Percentiles rank a stretch among this genome's conserved stretches.
Conservation (phyloP, 2,329 filamentous ascomycete species). For the Emmonsiellopsis sp. region DNA sequence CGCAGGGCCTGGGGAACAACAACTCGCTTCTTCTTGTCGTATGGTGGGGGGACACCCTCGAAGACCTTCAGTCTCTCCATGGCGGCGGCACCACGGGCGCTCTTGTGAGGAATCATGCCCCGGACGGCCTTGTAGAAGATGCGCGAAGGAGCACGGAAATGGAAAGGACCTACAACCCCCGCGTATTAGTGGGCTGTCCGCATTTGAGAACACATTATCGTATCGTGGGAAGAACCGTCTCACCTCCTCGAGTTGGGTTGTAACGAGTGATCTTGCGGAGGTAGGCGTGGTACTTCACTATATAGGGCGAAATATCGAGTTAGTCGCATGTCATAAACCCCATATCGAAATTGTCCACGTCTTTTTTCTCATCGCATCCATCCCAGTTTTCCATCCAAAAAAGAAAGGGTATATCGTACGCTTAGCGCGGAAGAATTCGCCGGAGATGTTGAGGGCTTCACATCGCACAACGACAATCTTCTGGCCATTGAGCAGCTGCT, state of each 20-base stretch:
- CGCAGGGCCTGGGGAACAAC: slow-evolving; percentile 97
- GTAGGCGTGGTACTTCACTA: slow-evolving; percentile 99
- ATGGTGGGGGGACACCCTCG: slow-evolving; percentile 96
- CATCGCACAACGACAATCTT: slow-evolving; percentile 99
- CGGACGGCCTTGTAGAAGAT: slow-evolving; percentile 99
- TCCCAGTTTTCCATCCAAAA: slow-evolving; percentile 10
- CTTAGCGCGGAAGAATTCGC: slow-evolving; percentile 99
- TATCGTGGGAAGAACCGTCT: slow-evolving; percentile 33
- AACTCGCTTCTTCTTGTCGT: slow-evolving; percentile 99
- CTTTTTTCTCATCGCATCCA: slow-evolving; percentile 5
- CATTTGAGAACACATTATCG: neutral
- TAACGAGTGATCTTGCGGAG: slow-evolving; percentile 99
- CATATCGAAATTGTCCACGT: neutral
- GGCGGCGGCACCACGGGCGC: slow-evolving; percentile 88
- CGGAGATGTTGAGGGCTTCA: slow-evolving; percentile 99
- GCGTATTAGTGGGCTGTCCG: slow-evolving; percentile 8
- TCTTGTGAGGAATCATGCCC: slow-evolving; percentile 99
- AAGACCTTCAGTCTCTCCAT: slow-evolving; percentile 99
- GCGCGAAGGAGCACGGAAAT: slow-evolving; percentile 97
- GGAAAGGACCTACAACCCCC: slow-evolving; percentile 71
- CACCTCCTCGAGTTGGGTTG: slow-evolving; percentile 98
- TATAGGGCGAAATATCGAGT: slow-evolving; percentile 33
- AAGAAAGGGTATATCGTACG: slow-evolving; percentile 60
- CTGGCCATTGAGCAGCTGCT: slow-evolving; percentile 97
- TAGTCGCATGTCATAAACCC: slow-evolving; percentile 29